phyloP scores from a whole-genome alignment of 2,329 filamentous ascomycete genomes.

The Rutstroemia sp. region DNA sequence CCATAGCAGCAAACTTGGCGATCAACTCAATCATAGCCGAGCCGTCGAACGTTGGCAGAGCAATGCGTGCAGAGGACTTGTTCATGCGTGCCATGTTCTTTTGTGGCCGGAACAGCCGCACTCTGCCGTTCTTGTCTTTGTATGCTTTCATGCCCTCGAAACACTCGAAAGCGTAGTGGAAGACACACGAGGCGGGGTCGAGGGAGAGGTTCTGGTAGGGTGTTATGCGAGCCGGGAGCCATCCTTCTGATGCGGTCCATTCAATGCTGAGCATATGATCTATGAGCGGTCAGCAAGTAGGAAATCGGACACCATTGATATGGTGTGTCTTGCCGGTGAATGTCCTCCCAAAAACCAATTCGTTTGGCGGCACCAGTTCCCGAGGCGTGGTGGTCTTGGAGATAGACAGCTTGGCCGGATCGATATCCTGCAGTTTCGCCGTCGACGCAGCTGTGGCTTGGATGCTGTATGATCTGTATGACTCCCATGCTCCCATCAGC shows the following conservation, averaged over 20 bases:
- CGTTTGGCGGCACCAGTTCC: constrained; percentile 62
- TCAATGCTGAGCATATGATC: constrained; percentile 97
- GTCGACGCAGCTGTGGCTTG: constrained; percentile 28
- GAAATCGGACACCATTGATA: neutral
- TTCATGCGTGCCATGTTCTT: constrained; percentile 96
- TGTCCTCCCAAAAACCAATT: constrained; percentile 81
- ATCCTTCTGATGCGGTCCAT: constrained; percentile 72
- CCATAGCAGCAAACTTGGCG: constrained; percentile 68
- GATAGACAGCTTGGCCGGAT: constrained; percentile 69
- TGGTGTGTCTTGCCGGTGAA: constrained; percentile 65
- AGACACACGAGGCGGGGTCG: constrained; percentile 92
- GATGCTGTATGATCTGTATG: constrained; percentile 43
- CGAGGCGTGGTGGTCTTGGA: constrained; percentile 72
- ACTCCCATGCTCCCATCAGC: constrained; percentile 29
- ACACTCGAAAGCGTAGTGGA: constrained; percentile 97
- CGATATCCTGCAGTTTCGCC: constrained; percentile 56
- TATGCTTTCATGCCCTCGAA: constrained; percentile 99
- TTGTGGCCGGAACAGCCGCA: constrained; percentile 87
- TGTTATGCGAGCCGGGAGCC: constrained; percentile 74
- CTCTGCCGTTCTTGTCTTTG: constrained; percentile 70
- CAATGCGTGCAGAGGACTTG: constrained; percentile 84
- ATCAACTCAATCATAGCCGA: constrained; percentile 74
- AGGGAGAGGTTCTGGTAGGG: constrained; percentile 97
- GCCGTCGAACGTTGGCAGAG: constrained; percentile 77
- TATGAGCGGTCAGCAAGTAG: constrained; percentile 31